These are phyloP conservation scores for Grigorovia humatica DNA, from an alignment of 805 yeast species.

Conservation along the genomic window DNA sequence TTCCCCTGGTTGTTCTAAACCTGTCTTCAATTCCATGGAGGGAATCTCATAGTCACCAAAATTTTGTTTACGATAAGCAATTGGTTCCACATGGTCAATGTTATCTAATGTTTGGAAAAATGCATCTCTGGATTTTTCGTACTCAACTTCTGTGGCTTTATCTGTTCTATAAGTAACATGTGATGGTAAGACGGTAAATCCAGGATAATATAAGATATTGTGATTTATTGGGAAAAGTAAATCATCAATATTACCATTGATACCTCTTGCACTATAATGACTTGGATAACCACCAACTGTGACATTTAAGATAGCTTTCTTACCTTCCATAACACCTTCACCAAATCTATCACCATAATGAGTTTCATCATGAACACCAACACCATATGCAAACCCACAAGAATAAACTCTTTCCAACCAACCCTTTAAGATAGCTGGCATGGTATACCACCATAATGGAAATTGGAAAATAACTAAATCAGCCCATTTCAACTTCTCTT, in stretches of 20 bases:
- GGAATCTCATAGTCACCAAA: conserved; percentile 15
- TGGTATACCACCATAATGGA: conserved; percentile 21
- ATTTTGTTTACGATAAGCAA: conserved; percentile 13
- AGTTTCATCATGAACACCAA: conserved; percentile 8
- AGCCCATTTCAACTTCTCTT: conserved; percentile 20
- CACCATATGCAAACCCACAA: conserved; percentile 16
- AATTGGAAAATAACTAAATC: conserved; percentile 16
- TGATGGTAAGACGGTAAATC: conserved; percentile 17
- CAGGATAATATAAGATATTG: conserved; percentile 15
- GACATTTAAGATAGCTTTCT: conserved; percentile 8
- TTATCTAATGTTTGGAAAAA: conserved; percentile 3
- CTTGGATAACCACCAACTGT: conserved; percentile 10
- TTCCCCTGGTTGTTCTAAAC: conserved; percentile 8
- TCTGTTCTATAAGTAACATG: conserved; percentile 8
- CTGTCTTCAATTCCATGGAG: conserved; percentile 8
- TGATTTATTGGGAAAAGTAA: conserved; percentile 18
- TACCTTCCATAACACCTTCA: conserved; percentile 17
- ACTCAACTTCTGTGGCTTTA: conserved; percentile 4
- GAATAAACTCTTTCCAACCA: conserved; percentile 21
- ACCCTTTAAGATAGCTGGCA: conserved; percentile 24
- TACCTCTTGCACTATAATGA: conserved; percentile 13
- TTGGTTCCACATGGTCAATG: conserved; percentile 7
- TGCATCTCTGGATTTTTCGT: neutral
- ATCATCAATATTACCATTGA: conserved; percentile 16
- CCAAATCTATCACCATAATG: conserved; percentile 14